These are phyloP conservation scores for Saccharomycopsis phalli DNA, from an alignment of 1,139 yeast species.

Conservation along the genomic window DNA sequence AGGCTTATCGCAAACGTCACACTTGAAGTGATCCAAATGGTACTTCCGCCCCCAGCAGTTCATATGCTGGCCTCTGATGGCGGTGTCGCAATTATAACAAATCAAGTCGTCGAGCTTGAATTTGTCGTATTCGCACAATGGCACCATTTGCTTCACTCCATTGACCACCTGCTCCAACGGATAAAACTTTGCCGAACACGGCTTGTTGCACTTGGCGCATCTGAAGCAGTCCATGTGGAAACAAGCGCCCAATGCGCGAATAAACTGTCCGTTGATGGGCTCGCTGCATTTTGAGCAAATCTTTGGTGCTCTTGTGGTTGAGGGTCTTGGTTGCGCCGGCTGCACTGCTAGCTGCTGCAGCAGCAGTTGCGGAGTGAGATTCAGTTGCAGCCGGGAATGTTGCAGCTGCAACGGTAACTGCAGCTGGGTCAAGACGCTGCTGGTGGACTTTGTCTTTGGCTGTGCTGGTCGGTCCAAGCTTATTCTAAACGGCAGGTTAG, in stretches of 20 bases:
- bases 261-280: slow-evolving; percentile 72
- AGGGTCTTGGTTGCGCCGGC: neutral
- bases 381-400: slow-evolving; percentile 23
- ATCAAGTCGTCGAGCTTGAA: slow-evolving; percentile 73
- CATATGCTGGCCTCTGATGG: slow-evolving; percentile 86
- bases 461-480: neutral
- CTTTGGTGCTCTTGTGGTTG: slow-evolving; percentile 21
- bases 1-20: slow-evolving; percentile 78
- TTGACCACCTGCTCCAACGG: slow-evolving; percentile 24
- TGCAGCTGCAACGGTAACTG: slow-evolving; percentile 7
- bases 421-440: slow-evolving; percentile 5
- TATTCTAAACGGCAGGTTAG: neutral
- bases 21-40: slow-evolving; percentile 92
- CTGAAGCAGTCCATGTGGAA: slow-evolving; percentile 84
- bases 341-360: slow-evolving; percentile 15
- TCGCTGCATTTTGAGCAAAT: slow-evolving; percentile 55
- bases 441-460: neutral
- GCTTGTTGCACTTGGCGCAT: slow-evolving; percentile 72
- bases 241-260: slow-evolving; percentile 71
- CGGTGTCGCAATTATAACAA: slow-evolving; percentile 77
- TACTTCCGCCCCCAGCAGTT: slow-evolving; percentile 89
- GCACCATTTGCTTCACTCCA: slow-evolving; percentile 39
- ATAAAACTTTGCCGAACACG: slow-evolving; percentile 47
- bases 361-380: too few species aligned
- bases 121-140: slow-evolving; percentile 90